Base-by-base conservation (phyloP, 768 basidiomycete genomes). In the Tephrocybe sp. region DNA sequence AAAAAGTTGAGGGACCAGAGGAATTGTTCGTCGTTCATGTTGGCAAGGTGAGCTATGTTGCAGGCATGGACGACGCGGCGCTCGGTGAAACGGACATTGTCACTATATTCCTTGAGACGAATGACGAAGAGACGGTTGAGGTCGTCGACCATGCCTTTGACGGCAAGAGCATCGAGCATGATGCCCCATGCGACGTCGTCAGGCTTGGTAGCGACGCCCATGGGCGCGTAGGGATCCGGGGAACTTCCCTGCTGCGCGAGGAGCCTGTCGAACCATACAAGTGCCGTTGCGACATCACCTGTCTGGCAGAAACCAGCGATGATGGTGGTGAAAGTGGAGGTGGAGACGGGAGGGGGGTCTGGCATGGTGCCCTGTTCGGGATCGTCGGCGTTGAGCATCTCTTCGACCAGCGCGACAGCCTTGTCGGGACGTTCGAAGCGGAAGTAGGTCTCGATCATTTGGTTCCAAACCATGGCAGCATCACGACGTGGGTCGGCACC, bases 361-460 rank as follows among this genome's bases (percentile, higher is more conserved):
- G 60, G 49, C 1, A 70, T 49, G 15, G 57, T 57, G 34, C 76
- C 75, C 1, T 58, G 50, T 7, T 64, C 59, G 16, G 72, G 67
- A 0, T 71, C 57, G 7, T 66, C 48, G 1, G 77, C 69, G 48
- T 78, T 73, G 64, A 92, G 69, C 87, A 93, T 91, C 53, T 75
- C 66, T 47, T 87, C 82, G 34, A 94, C 68, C 2, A 93, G 64
- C 19, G 64, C 79, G 9, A 92, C 59, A 8, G 83, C 91, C 38
- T 76, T 78, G 18, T 79, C 80, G 0, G 86, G 75, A 43, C 81
- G 67, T 1, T 82, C 82, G 31, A 71, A 76, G 31, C 71, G 74
- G 72, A 94, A 85, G 64, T 88, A 85, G 0, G 83, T 76, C 41
- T 82, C 74, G 29, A 94, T 81, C 84, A 91, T 90, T 57, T 77